Conservation (phyloP, 1,139 yeast species). For the Pichia sp. region DNA sequence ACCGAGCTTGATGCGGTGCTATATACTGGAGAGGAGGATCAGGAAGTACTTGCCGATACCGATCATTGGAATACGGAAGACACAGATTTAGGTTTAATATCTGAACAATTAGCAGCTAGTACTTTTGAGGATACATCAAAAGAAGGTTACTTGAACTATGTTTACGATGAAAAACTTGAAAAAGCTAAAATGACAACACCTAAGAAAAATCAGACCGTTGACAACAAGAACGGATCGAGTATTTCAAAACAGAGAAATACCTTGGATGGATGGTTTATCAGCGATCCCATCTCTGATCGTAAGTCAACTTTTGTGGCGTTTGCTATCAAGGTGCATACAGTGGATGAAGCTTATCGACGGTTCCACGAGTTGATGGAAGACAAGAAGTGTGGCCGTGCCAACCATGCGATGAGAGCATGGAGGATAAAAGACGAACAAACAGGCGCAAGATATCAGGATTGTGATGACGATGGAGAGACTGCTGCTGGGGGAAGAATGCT, state of each 20-base stretch:
- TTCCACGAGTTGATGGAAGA: constrained; percentile 56
- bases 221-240: constrained; percentile 1
- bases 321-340: constrained; percentile 56
- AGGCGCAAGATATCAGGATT: constrained; percentile 67
- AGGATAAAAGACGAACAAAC: constrained; percentile 51
- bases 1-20: constrained; percentile 58
- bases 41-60: constrained; percentile 23
- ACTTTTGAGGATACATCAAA: not conserved
- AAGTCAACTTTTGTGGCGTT: constrained; percentile 83
- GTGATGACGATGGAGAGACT: constrained; percentile 95
- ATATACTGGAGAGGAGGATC: constrained; percentile 37
- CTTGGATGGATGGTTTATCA: constrained; percentile 65
- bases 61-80: constrained; percentile 24
- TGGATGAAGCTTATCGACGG: constrained; percentile 57
- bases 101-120: not conserved
- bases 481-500: constrained; percentile 91
- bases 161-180: constrained; percentile 29
- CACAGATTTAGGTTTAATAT: constrained; percentile 3
- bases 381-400: constrained; percentile 59
- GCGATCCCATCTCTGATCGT: constrained; percentile 77
- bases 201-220: not conserved
- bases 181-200: constrained; percentile 20
- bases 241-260: constrained; percentile 35
- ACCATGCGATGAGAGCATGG: constrained; percentile 86
- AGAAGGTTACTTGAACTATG: constrained; percentile 21